These are phyloP conservation scores for Chytridium lagenaria DNA, from an alignment of 371 early-diverging fungal species.

Conservation along the genomic window DNA sequence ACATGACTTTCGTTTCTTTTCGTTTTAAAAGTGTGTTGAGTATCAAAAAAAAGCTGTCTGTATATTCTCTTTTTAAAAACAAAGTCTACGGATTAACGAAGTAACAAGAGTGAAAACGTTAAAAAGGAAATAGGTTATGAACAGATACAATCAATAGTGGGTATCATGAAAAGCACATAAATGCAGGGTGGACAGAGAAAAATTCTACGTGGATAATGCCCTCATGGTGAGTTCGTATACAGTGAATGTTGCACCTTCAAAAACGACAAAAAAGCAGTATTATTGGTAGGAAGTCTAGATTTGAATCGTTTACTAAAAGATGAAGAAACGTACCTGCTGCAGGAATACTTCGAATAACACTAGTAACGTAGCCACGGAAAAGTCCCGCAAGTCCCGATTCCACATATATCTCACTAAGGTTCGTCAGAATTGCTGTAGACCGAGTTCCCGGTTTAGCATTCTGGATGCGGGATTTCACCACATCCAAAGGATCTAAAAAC, in stretches of 20 bases:
- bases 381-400: conserved; percentile 28
- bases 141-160: no score
- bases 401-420: conserved; percentile 14
- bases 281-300: conserved; percentile 57
- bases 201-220: no score
- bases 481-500: conserved; percentile 72
- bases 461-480: conserved; percentile 78
- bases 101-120: no score
- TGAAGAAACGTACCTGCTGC: conserved; percentile 39
- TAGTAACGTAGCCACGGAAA: conserved; percentile 31
- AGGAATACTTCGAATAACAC: conserved; percentile 34
- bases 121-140: no score
- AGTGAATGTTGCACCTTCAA: conserved; percentile 75
- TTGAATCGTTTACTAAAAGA: no score
- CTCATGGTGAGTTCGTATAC: conserved; percentile 61
- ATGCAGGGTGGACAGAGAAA: no score
- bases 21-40: no score
- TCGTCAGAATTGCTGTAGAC: conserved; percentile 17
- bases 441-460: conserved; percentile 12
- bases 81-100: no score
- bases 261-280: conserved; percentile 55
- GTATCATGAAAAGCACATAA: no score
- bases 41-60: no score
- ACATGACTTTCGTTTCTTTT: no score
- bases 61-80: no score